Evolutionary conservation across 345 rosid genomes (phyloP), one percentile per base, ranked within the genome.

Genomic region (Arabidopsis suecica): DNA sequence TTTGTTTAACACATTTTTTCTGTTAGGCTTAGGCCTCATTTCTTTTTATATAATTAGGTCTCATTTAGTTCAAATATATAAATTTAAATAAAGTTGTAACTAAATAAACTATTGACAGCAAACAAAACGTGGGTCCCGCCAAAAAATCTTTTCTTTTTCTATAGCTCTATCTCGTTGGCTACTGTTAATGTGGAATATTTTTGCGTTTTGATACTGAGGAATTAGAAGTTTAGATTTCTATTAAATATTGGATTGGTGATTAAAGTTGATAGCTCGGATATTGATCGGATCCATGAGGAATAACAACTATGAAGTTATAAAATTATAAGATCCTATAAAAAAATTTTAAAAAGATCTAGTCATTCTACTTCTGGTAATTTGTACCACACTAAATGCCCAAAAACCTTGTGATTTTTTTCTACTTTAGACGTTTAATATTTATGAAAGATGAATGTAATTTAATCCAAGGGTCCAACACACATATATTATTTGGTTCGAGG

Each of bases 21-120:
- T 57, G 53, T 67, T 38, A 65, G 34, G 42, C 50, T 45, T 45
- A 45, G 3, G 9, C 22, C 9, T 47, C 50, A 47, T 2, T n/a
- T 47, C n/a, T 44, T 13, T 0, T 4, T 3, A 5, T 3, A 13
- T 0, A 28, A 28, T 28, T 28, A 28, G 32, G 32, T 4, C 32
- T 54, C 63, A 30, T 18, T 20, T 42, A 16, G 41, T 20, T 41
- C n/a, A 53, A 41, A 42, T 36, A 51, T 40, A 47, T 50, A 65
- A 33, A 65, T 25, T 40, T 28, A 40, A 68, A 51, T 23, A 60
- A 69, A 69, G 53, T 69, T 42, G 56, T 69, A 75, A 22, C 41
- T 38, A 16, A 68, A 68, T 68, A 51, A 60, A 76, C 56, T 69
- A 55, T 16, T 25, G 70, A 76, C 80, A 62, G 71, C 80, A 76